Evolutionary conservation across 768 basidiomycete species (phyloP), one percentile per base, ranked within the genome.

Genomic region (Rhizopogon vinicolor): DNA sequence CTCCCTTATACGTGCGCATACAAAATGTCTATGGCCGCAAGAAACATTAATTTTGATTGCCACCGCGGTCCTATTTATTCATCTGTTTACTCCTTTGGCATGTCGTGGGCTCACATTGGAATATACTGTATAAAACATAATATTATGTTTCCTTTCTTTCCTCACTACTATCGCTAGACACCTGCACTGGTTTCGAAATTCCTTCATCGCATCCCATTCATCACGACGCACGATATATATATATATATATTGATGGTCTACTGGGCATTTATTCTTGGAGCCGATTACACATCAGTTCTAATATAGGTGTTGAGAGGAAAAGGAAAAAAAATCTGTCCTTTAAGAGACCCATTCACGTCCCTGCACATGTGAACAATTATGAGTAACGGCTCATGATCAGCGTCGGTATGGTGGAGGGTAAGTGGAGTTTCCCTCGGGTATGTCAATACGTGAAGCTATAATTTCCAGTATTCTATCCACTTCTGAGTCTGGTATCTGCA

Each of bases 11-110:
- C 59, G 78, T 85, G 53, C 76, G 77, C 55, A 60, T 87, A 50
- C 80, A 85, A 66, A 79, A 78, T 60, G 79, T 88, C 12, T 83
- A 84, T 61, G 87, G 84, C 51, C 65, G 66, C 52, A 70, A 66
- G 58, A 68, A 53, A 57, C 63, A 62, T 6, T 72, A 51, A 63
- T 43, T 44, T 14, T 19, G 18, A 55, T 51, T 59, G 35, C 10
- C 41, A 28, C 46, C 29, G 55, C 57, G 56, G 13, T 16, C 43
- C 39, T 40, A 28, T 54, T 43, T 25, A 31, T 55, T 54, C 5
- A 18, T 31, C 9, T 46, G 28, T 58, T n/a, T 45, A 31, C 35
- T 35, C 35, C n/a, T 42, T 45, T 35, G 14, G 41, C 18, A 39
- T 53, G 25, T 25, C 25, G 51, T 62, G 44, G 54, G 57, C 35